Evolutionary conservation across 768 basidiomycete species (phyloP).

Genomic region (Podaxis pistillaris): DNA sequence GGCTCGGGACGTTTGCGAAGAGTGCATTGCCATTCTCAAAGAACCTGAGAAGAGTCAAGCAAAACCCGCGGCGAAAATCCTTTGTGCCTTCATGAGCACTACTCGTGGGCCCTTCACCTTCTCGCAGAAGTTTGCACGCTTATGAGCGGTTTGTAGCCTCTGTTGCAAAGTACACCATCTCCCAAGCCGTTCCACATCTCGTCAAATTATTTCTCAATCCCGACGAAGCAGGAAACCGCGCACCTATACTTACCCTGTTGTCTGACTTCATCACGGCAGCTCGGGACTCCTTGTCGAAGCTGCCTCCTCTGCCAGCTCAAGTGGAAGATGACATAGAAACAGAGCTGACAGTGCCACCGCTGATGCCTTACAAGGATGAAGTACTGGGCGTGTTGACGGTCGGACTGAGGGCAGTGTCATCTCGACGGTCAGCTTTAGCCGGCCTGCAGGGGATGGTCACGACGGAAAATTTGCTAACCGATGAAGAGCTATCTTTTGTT

Average conservation of each 20-base stretch:
- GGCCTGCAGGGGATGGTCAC: slow-evolving; percentile 67
- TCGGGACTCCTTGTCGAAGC: slow-evolving; percentile 36
- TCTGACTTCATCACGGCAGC: slow-evolving; percentile 61
- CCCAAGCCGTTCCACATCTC: slow-evolving; percentile 73
- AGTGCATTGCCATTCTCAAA: slow-evolving; percentile 75
- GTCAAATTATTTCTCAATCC: slow-evolving; percentile 72
- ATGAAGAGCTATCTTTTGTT: slow-evolving; percentile 76
- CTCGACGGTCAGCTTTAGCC: slow-evolving; percentile 59
- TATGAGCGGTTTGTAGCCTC: slow-evolving; percentile 44
- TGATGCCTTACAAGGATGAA: slow-evolving; percentile 72
- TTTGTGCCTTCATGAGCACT: slow-evolving; percentile 75
- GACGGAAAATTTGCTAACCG: slow-evolving; percentile 58
- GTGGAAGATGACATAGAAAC: slow-evolving; percentile 14
- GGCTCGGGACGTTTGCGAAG: slow-evolving; percentile 72
- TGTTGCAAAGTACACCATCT: slow-evolving; percentile 64
- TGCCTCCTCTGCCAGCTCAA: slow-evolving; percentile 6
- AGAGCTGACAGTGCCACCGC: slow-evolving; percentile 23
- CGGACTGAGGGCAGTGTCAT: slow-evolving; percentile 51
- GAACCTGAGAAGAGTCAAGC: slow-evolving; percentile 96
- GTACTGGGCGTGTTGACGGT: slow-evolving; percentile 63
- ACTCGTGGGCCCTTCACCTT: slow-evolving; percentile 55
- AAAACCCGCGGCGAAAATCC: slow-evolving; percentile 79
- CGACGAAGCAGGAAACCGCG: slow-evolving; percentile 64
- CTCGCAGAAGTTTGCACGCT: not conserved
- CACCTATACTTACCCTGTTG: slow-evolving; percentile 64